These are phyloP conservation scores for Syzygium aromaticum DNA, from an alignment of 345 rosid species.

Conservation along the genomic window DNA sequence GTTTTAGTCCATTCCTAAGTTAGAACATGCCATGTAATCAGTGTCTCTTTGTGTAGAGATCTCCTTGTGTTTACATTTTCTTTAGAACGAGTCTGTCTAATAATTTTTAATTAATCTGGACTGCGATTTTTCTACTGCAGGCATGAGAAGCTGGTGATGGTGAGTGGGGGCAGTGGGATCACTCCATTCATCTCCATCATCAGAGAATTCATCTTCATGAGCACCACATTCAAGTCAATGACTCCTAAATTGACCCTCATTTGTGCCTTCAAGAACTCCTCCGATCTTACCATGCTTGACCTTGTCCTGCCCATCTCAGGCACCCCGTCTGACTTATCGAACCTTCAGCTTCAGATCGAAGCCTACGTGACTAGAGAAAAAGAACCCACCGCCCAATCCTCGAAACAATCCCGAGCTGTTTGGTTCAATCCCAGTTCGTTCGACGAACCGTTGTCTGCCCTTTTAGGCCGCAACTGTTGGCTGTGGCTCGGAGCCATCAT, in stretches of 20 bases:
- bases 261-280: constrained; percentile 26
- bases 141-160: constrained; percentile 67
- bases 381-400: constrained; percentile 6
- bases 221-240: constrained; percentile 1
- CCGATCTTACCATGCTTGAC: constrained; percentile 33
- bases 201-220: constrained; percentile 20
- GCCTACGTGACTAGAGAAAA: constrained; percentile 71
- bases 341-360: constrained; percentile 16
- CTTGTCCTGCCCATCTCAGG: constrained; percentile 22
- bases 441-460: constrained; percentile 44
- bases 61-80: background rate
- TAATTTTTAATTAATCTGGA: background rate
- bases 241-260: constrained; percentile 23
- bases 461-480: constrained; percentile 71
- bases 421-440: constrained; percentile 50
- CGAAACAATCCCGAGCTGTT: constrained; percentile 20
- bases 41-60: too few species aligned
- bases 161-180: constrained; percentile 91
- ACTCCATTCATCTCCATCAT: constrained; percentile 75
- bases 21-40: background rate
- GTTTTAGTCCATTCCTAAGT: background rate
- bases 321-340: constrained; percentile 1
- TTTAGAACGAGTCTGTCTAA: background rate
- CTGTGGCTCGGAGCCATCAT: constrained; percentile 63
- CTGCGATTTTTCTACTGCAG: constrained; percentile 10